Evolutionary conservation across 805 yeast genomes (phyloP).

Genomic region (Metschnikowia continentalis): DNA sequence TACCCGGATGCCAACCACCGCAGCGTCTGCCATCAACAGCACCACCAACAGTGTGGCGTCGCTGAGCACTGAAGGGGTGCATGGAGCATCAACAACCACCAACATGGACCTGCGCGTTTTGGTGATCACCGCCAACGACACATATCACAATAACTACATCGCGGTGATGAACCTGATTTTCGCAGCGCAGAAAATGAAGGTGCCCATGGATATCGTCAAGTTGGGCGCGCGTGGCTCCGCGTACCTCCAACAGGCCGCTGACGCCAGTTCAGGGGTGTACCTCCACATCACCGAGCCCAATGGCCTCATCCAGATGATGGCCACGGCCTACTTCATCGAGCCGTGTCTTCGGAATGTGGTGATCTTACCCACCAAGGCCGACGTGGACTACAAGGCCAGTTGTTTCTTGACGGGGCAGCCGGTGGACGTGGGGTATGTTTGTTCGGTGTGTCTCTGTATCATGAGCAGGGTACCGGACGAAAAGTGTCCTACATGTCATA

Average conservation of each 20-base stretch:
- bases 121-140: constrained; percentile 69
- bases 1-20: constrained; percentile 62
- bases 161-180: constrained; percentile 94
- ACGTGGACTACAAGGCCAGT: constrained; percentile 91
- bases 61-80: constrained; percentile 9
- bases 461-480: constrained; percentile 65
- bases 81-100: constrained; percentile 15
- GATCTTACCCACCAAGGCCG: constrained; percentile 74
- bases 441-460: constrained; percentile 88
- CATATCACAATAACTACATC: constrained; percentile 71
- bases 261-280: constrained; percentile 90
- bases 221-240: constrained; percentile 61
- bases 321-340: constrained; percentile 80
- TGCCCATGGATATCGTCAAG: constrained; percentile 88
- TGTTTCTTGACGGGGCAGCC: constrained; percentile 88
- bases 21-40: constrained; percentile 40
- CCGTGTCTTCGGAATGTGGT: constrained; percentile 76
- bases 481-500: constrained; percentile 82
- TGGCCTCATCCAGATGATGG: constrained; percentile 78
- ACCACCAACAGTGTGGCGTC: constrained; percentile 27
- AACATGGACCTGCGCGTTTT: constrained; percentile 35
- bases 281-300: constrained; percentile 60
- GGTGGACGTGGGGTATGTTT: constrained; percentile 90
- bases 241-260: constrained; percentile 92
- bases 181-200: constrained; percentile 89